A percentile compares a stretch with the other conserved stretches of the same genome.
Conservation (phyloP, 768 basidiomycete species). For the Pleurotus cornucopiae region DNA sequence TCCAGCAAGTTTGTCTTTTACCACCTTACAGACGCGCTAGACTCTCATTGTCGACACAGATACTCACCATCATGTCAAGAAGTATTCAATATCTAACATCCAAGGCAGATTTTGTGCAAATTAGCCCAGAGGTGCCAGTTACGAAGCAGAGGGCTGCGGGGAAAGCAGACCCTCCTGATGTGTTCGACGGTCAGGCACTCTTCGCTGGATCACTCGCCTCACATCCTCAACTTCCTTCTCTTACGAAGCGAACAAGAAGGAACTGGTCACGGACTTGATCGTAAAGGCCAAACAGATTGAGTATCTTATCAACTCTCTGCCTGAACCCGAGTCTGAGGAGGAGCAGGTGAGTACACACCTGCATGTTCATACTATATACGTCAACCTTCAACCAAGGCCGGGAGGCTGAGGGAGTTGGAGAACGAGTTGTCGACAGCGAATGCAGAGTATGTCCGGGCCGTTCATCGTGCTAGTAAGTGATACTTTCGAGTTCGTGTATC, state of each 20-base stretch:
- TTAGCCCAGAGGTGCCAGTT: conserved; percentile 77
- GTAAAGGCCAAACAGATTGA: conserved; percentile 89
- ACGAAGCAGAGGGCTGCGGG: conserved; percentile 75
- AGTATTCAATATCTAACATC: conserved; percentile 77
- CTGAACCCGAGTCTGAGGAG: conserved; percentile 75
- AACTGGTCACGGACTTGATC: conserved; percentile 79
- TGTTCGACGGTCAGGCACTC: conserved; percentile 61
- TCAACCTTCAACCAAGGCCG: conserved; percentile 40
- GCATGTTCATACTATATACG: background rate
- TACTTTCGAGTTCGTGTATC: background rate
- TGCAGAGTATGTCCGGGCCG: conserved; percentile 67
- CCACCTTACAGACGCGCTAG: background rate
- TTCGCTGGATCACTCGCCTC: background rate
- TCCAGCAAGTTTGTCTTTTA: conserved; percentile 62
- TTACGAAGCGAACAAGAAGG: conserved; percentile 69
- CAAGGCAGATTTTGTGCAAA: conserved; percentile 71
- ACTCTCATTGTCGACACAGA: conserved; percentile 31
- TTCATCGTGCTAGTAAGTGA: conserved; percentile 71
- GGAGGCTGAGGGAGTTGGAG: conserved; percentile 63
- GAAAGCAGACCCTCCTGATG: conserved; percentile 66
- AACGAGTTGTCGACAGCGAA: conserved; percentile 70
- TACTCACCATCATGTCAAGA: conserved; percentile 85
- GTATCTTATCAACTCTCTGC: conserved; percentile 75
- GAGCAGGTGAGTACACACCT: conserved; percentile 46
- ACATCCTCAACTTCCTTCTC: background rate